Conservation (phyloP, 208 protist genomes). For the Acanthamoeba castellanii region DNA sequence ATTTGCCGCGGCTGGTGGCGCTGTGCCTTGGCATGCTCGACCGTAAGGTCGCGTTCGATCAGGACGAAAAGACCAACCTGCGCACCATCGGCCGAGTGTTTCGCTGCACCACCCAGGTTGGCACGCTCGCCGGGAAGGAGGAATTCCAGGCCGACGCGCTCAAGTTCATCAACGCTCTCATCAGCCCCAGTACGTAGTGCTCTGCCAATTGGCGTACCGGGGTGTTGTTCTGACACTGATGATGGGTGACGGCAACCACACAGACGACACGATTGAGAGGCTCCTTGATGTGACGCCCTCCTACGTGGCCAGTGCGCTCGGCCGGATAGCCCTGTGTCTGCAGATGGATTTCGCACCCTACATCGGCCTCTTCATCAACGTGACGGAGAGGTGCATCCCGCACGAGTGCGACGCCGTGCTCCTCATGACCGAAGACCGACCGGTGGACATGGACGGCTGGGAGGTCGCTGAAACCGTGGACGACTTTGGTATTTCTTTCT, state of each 20-base stretch:
- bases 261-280: slow-evolving; percentile 16
- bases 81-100: slow-evolving; percentile 17
- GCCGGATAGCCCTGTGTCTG: slow-evolving; percentile 2
- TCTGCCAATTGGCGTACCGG: background rate
- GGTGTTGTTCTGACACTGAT: background rate
- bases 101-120: slow-evolving; percentile 13
- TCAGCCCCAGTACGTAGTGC: slow-evolving; percentile 18
- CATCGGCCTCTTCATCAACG: background rate
- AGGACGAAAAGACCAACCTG: slow-evolving; percentile 4
- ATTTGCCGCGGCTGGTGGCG: slow-evolving; percentile 11
- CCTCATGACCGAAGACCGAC: slow-evolving; percentile 52
- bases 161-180: background rate
- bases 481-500: slow-evolving; percentile 62
- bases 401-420: background rate
- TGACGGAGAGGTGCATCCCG: background rate
- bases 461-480: slow-evolving; percentile 39
- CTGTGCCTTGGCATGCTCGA: slow-evolving; percentile 44
- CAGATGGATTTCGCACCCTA: slow-evolving; percentile 23
- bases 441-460: slow-evolving; percentile 58
- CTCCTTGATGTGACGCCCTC: background rate
- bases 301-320: slow-evolving; percentile 19
- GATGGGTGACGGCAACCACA: background rate
- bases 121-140: background rate
- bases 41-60: background rate
- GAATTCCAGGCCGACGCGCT: background rate